Evolutionary conservation across 2,329 filamentous ascomycete genomes (phyloP).

Genomic region (Huntiella abstrusa): DNA sequence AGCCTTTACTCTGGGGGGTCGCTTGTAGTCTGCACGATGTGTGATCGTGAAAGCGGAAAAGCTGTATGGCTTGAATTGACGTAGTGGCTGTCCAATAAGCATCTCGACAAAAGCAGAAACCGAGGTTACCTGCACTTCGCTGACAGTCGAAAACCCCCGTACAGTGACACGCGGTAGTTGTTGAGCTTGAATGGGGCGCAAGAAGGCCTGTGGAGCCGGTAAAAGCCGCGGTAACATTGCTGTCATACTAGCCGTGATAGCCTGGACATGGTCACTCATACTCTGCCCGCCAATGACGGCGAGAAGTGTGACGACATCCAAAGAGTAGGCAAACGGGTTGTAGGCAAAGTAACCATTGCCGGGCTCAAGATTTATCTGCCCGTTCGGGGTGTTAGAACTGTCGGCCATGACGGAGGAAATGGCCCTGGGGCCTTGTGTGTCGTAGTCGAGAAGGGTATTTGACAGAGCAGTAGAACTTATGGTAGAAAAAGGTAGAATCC

Average conservation of each 20-base stretch:
- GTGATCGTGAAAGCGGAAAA: too few species aligned
- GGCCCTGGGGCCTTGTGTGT: too few species aligned
- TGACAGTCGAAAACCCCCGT: slow-evolving; percentile 38
- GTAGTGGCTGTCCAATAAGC: too few species aligned
- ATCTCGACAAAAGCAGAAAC: too few species aligned
- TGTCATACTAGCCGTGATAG: slow-evolving; percentile 37
- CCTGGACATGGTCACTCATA: slow-evolving; percentile 39
- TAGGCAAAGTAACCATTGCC: slow-evolving; percentile 24
- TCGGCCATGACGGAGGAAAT: not conserved
- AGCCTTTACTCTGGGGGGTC: too few species aligned
- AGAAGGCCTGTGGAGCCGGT: slow-evolving; percentile 42
- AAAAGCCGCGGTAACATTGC: slow-evolving; percentile 41
- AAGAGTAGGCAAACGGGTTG: slow-evolving; percentile 27
- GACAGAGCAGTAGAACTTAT: not conserved
- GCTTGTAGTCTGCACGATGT: too few species aligned
- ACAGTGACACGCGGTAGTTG: slow-evolving; percentile 36
- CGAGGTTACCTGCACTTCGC: slow-evolving; percentile 21
- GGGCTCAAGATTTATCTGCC: slow-evolving; percentile 5
- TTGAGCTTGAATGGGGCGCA: slow-evolving; percentile 34
- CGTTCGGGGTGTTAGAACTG: not conserved
- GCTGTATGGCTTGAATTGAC: too few species aligned
- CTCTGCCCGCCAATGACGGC: slow-evolving; percentile 43
- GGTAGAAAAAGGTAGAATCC: too few species aligned
- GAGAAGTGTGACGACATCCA: slow-evolving; percentile 43
- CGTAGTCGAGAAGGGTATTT: not conserved